Conservation (phyloP, 208 protist genomes). For the Zelonia costaricensis region DNA sequence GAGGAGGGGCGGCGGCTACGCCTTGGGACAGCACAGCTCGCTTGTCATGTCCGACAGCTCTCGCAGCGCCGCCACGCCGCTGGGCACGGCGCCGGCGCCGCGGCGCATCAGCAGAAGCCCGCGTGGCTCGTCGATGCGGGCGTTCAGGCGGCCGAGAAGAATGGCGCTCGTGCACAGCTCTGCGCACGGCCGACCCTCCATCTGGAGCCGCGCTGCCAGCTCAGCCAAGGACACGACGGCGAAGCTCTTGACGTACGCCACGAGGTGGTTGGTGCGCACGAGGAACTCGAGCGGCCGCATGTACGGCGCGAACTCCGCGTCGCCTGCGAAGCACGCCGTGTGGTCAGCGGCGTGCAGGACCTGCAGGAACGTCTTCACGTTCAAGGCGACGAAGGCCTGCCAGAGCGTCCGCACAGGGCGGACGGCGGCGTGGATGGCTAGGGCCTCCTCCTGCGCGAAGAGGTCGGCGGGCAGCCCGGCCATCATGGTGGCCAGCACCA, state of each 20-base stretch:
- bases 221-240: slow-evolving; percentile 48
- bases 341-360: slow-evolving; percentile 70
- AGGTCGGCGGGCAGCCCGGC: slow-evolving; percentile 32
- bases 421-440: slow-evolving; percentile 38
- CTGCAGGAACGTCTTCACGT: slow-evolving; percentile 87
- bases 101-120: slow-evolving; percentile 34
- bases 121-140: slow-evolving; percentile 35
- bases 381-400: slow-evolving; percentile 16
- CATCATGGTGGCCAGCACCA: slow-evolving; percentile 92
- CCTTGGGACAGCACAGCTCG: slow-evolving; percentile 12
- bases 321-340: slow-evolving; percentile 68
- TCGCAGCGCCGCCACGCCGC: slow-evolving; percentile 3
- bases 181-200: slow-evolving; percentile 81
- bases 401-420: slow-evolving; percentile 41
- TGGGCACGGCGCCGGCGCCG: slow-evolving; percentile 10
- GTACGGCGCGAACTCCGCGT: slow-evolving; percentile 90
- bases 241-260: slow-evolving; percentile 91
- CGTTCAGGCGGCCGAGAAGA: slow-evolving; percentile 84
- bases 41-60: slow-evolving; percentile 14
- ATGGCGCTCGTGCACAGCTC: slow-evolving; percentile 91
- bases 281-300: slow-evolving; percentile 91
- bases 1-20: background rate
- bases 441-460: slow-evolving; percentile 31
- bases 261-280: slow-evolving; percentile 91
- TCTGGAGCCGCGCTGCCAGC: slow-evolving; percentile 73